Evolutionary conservation across 345 rosid genomes (phyloP).

Genomic region (Gossypium bickii): DNA sequence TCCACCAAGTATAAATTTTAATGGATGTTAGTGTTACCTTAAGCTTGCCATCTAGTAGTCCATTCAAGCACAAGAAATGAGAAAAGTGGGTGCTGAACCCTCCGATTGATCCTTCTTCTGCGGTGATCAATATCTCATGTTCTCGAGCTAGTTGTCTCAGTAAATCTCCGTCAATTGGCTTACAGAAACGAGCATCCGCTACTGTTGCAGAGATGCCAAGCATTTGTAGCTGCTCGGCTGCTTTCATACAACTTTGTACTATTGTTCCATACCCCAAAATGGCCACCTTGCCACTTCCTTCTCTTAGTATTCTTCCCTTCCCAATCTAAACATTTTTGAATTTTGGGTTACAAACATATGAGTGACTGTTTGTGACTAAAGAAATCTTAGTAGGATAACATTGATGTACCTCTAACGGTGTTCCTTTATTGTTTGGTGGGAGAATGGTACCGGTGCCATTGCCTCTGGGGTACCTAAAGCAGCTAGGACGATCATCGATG

Average conservation of each 20-base stretch:
- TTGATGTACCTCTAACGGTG: constrained; percentile 34
- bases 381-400: too few species aligned
- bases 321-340: constrained; percentile 31
- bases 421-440: constrained; percentile 45
- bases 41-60: constrained; percentile 39
- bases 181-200: constrained; percentile 51
- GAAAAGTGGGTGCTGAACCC: constrained; percentile 48
- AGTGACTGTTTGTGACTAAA: not conserved
- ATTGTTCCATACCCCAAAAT: constrained; percentile 44
- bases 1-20: not conserved
- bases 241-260: constrained; percentile 38
- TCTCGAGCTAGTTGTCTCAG: constrained; percentile 28
- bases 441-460: constrained; percentile 39
- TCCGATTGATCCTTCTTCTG: constrained; percentile 52
- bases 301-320: constrained; percentile 39
- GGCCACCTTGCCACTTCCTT: constrained; percentile 38
- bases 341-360: not conserved
- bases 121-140: constrained; percentile 41
- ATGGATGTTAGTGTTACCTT: constrained; percentile 27
- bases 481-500: constrained; percentile 46
- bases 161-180: constrained; percentile 40
- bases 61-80: constrained; percentile 40
- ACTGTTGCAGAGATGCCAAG: constrained; percentile 31
- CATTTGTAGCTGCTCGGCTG: constrained; percentile 29
- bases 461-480: constrained; percentile 53